phyloP scores from a whole-genome alignment of 2,329 filamentous ascomycete genomes.

The Knoxdaviesia proteae region DNA sequence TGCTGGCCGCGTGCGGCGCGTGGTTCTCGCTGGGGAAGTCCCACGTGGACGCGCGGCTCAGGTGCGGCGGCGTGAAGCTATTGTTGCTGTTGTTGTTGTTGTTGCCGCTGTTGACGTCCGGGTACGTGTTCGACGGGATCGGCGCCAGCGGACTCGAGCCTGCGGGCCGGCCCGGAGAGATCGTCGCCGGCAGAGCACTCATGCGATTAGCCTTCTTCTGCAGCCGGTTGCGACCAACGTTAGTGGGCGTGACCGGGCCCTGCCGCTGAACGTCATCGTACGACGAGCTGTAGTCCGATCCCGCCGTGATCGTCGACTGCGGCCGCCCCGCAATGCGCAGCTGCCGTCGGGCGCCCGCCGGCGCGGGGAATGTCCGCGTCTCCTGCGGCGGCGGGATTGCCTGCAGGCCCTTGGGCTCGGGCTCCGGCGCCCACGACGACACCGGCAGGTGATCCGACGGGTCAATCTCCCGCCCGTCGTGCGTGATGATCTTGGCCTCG shows the following conservation, averaged over 20 bases:
- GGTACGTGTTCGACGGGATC: conserved; percentile 27
- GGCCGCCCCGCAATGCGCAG: conserved; percentile 29
- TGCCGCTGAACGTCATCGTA: conserved; percentile 10
- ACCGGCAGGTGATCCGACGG: conserved; percentile 64
- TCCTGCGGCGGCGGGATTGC: no score
- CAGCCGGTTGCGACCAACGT: conserved; percentile 33
- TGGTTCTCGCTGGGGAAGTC: conserved; percentile 34
- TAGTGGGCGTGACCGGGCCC: conserved; percentile 10
- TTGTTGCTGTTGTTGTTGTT: conserved; percentile 14
- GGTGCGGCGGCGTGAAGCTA: conserved; percentile 18
- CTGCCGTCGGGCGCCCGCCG: conserved; percentile 26
- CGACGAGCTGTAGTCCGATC: conserved; percentile 12
- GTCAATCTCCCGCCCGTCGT: conserved; percentile 58
- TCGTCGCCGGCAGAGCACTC: conserved; percentile 18
- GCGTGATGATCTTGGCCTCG: conserved; percentile 50
- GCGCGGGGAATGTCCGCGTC: conserved; percentile 14
- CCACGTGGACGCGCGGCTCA: conserved; percentile 27
- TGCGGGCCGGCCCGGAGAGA: conserved; percentile 10
- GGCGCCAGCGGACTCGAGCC: conserved; percentile 29
- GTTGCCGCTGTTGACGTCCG: no score
- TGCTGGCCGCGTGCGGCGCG: conserved; percentile 15
- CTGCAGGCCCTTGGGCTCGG: conserved; percentile 25
- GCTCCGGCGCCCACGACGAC: conserved; percentile 59
- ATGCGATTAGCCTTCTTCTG: conserved; percentile 38
- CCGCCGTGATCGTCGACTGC: conserved; percentile 20